Conservation (phyloP, 73 alveolate species). For the Paramecium biaurelia region DNA sequence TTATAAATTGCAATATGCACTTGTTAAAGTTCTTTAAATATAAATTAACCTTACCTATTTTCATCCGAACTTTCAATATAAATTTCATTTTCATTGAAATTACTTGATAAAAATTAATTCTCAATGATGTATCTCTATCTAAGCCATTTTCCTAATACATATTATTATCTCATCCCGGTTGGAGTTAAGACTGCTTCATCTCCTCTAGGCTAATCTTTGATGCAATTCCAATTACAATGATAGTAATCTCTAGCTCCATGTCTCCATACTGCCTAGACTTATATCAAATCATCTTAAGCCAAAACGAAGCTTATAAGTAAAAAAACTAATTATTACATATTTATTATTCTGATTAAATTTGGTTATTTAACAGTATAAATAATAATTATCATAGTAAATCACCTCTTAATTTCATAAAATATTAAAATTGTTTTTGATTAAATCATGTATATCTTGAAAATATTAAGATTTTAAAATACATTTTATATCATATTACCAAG, state of each 20-base stretch:
- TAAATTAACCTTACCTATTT: constrained; percentile 36
- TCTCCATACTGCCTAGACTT: background rate
- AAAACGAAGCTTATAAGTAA: background rate
- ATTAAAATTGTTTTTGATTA: too few species aligned
- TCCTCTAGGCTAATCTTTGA: constrained; percentile 44
- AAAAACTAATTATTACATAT: background rate
- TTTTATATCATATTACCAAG: too few species aligned
- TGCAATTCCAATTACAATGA: constrained; percentile 33
- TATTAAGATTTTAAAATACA: too few species aligned
- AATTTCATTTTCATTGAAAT: constrained; percentile 80
- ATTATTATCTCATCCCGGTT: constrained; percentile 84
- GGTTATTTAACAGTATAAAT: background rate
- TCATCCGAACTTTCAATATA: constrained; percentile 74
- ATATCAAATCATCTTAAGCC: background rate
- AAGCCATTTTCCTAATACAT: constrained; percentile 78
- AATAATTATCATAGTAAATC: too few species aligned
- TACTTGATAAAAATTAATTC: constrained; percentile 63
- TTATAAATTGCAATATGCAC: constrained; percentile 82
- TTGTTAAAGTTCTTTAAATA: constrained; percentile 69
- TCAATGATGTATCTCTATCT: constrained; percentile 76
- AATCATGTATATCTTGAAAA: too few species aligned
- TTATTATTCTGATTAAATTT: too few species aligned
- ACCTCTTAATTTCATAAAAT: too few species aligned
- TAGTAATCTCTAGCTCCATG: constrained; percentile 58
- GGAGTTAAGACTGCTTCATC: constrained; percentile 73